Base-by-base conservation (phyloP, 192 early-diverging fungal species). In the Gryganskiella cystojenkinii region DNA sequence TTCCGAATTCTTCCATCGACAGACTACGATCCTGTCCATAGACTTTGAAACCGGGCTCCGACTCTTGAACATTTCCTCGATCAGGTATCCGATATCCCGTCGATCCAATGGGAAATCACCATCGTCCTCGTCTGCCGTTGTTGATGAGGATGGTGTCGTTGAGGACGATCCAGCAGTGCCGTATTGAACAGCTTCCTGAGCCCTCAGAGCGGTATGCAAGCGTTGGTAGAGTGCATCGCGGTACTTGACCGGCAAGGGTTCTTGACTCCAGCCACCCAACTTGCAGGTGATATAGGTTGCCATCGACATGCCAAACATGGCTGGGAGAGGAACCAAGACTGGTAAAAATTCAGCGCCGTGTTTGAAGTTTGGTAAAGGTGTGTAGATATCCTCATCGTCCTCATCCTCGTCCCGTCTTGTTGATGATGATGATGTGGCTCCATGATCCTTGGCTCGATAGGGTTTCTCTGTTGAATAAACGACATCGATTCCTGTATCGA, bases 391-490 rank as follows among this genome's bases (percentile, higher is more conserved):
- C 13, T 89, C 85, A 24, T 90, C 85, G 34, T 90, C 90, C 53
- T 84, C 85, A 51, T 96, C 93, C 3, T 90, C 91, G 60, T 96
- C 17, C 3, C 19, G 33, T 11, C 27, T 25, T 33, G 25, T 25
- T 65, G 52, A 7, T 68, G 51, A n/a, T 40, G 45, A 34, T 20
- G 19, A 47, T 22, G n/a, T 44, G 22, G 24, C 1, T 17, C 19
- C 47, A n/a, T 56, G 31, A 34, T 40, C 31, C 67, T 92, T 91
- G 35, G 95, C 91, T 44, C 85, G 83, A 58, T 94, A 92, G 10
- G 97, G 96, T 66, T 97, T 97, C 71, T 99, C 98, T 19, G 92
- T 92, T 4, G 95, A 97, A 73, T 95, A 99, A 19, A 96, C 95
- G 0, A 98, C 96, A 28, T 92, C 76, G 9, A 99, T 86, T 19